These are phyloP conservation scores for Zangia roseola DNA, from an alignment of 768 basidiomycete species.

Conservation along the genomic window DNA sequence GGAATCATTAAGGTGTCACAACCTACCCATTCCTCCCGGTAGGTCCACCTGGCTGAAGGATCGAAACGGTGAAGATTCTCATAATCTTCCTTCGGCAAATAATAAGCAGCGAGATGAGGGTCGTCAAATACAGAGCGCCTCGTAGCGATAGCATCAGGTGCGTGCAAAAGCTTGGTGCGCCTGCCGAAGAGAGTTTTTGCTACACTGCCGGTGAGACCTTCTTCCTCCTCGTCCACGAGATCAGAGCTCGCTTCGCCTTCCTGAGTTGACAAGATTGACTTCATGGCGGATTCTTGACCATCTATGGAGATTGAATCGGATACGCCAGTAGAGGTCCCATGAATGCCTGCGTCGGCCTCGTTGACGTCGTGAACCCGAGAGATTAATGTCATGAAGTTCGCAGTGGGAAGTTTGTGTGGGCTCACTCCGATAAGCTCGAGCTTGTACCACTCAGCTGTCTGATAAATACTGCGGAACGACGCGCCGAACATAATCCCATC, in stretches of 20 bases:
- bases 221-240: constrained; percentile 10
- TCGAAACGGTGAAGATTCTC: constrained; percentile 61
- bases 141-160: constrained; percentile 45
- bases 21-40: constrained; percentile 49
- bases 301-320: background rate
- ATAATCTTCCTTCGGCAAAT: constrained; percentile 48
- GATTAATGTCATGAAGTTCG: background rate
- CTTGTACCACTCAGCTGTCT: no score
- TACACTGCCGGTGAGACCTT: constrained; percentile 8
- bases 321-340: background rate
- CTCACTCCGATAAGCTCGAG: no score
- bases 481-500: no score
- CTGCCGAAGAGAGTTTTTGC: constrained; percentile 2
- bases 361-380: background rate
- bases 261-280: background rate
- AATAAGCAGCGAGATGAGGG: constrained; percentile 40
- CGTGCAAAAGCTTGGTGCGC: background rate
- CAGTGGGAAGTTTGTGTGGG: no score
- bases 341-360: background rate
- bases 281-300: background rate
- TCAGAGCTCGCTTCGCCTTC: background rate
- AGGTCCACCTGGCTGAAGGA: constrained; percentile 57
- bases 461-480: no score
- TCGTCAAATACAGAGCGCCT: constrained; percentile 54
- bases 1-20: background rate